Evolutionary conservation across 2,329 filamentous ascomycete genomes (phyloP).

Genomic region (Apiospora hydei): DNA sequence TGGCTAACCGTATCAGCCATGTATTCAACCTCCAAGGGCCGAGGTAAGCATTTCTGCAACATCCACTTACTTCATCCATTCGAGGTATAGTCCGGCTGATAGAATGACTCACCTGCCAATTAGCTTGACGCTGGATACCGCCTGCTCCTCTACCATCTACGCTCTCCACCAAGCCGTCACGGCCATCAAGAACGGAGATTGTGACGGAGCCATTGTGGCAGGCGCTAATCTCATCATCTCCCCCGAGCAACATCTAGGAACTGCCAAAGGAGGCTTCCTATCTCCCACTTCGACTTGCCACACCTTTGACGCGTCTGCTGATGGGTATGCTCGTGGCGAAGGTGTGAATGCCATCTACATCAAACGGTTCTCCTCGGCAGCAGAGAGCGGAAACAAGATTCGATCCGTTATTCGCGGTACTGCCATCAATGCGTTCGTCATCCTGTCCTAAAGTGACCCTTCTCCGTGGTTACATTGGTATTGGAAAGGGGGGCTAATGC

Average conservation of each 20-base stretch:
- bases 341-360: conserved; percentile 49
- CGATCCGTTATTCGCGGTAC: conserved; percentile 33
- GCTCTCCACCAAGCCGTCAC: conserved; percentile 31
- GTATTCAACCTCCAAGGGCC: conserved; percentile 43
- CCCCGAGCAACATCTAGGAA: conserved; percentile 33
- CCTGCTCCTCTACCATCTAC: conserved; percentile 41
- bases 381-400: conserved; percentile 27
- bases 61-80: too few species aligned
- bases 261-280: conserved; percentile 41
- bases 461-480: too few species aligned
- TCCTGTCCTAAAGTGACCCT: too few species aligned
- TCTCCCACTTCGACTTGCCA: conserved; percentile 46
- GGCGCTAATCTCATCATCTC: conserved; percentile 34
- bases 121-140: conserved; percentile 41
- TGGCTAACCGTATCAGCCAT: conserved; percentile 44
- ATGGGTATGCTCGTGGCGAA: conserved; percentile 61
- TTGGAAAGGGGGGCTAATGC: too few species aligned
- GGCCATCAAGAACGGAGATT: conserved; percentile 31
- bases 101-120: too few species aligned
- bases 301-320: conserved; percentile 51
- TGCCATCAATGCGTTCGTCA: conserved; percentile 39
- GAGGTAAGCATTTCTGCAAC: conserved; percentile 28
- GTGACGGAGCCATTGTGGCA: conserved; percentile 36
- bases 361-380: conserved; percentile 28
- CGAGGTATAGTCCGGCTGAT: too few species aligned